phyloP scores from a whole-genome alignment of 768 basidiomycete species.

The Guyanaporus albipodus region DNA sequence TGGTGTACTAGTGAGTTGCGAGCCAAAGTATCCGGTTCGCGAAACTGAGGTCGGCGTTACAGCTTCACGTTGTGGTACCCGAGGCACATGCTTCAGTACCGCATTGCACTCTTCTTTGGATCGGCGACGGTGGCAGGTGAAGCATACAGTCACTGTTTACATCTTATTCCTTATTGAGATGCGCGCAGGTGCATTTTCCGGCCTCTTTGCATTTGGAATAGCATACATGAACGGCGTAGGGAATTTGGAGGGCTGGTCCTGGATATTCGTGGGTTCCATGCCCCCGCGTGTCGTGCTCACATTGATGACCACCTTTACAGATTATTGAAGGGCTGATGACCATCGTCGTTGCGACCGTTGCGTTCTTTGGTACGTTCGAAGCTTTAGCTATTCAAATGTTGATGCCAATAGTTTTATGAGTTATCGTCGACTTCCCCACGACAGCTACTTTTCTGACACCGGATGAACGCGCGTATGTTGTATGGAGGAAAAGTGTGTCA shows the following conservation, averaged over 20 bases:
- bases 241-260: constrained; percentile 3
- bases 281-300: neutral
- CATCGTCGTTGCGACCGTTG: constrained; percentile 44
- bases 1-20: constrained; percentile 1
- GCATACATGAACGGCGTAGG: neutral
- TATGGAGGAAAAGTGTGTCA: constrained; percentile 17
- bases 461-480: constrained; percentile 16
- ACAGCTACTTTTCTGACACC: constrained; percentile 15
- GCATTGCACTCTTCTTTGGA: constrained; percentile 2
- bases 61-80: constrained; percentile 6
- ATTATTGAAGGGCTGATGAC: constrained; percentile 3
- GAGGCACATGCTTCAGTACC: constrained; percentile 2
- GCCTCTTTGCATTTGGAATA: constrained; percentile 1
- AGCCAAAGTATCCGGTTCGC: neutral
- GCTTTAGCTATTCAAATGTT: neutral
- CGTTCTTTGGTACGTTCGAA: constrained; percentile 42
- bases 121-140: constrained; percentile 2
- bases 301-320: neutral
- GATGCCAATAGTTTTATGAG: constrained; percentile 27
- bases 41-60: neutral
- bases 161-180: neutral
- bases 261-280: constrained; percentile 4
- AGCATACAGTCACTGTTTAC: neutral
- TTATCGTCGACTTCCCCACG: constrained; percentile 50
- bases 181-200: neutral